A percentile compares a stretch with the other conserved stretches of the same genome.
These are phyloP conservation scores for Jatropha multifida DNA, from an alignment of 441 rosid genomes.

Conservation along the genomic window DNA sequence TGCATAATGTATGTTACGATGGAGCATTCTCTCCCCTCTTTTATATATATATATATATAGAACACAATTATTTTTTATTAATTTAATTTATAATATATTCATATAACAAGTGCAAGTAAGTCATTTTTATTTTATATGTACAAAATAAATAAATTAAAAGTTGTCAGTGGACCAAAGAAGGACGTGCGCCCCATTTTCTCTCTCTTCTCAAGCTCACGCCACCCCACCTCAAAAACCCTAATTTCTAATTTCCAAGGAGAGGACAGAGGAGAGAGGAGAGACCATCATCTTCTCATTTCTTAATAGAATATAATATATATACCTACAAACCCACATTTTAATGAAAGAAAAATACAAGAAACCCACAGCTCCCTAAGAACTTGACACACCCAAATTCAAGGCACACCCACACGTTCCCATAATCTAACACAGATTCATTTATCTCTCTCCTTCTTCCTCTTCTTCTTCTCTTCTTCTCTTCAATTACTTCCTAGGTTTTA, in stretches of 20 bases:
- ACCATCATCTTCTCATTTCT: constrained; percentile 17
- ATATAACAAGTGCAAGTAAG: too few species aligned
- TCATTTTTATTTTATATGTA: too few species aligned
- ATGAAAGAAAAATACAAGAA: constrained; percentile 22
- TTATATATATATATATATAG: too few species aligned
- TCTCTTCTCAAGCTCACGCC: constrained; percentile 40
- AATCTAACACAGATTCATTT: background rate
- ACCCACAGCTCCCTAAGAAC: constrained; percentile 29
- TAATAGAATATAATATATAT: background rate
- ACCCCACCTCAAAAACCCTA: constrained; percentile 60
- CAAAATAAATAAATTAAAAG: too few species aligned
- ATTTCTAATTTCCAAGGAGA: constrained; percentile 37
- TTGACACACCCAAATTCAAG: constrained; percentile 27
- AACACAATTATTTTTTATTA: too few species aligned
- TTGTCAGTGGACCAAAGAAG: constrained; percentile 21
- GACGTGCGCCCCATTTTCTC: constrained; percentile 52
- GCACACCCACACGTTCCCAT: constrained; percentile 16
- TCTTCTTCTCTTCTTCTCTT: background rate
- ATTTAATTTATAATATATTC: too few species aligned
- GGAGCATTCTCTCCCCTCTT: too few species aligned
- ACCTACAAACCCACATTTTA: background rate
- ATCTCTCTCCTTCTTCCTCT: background rate
- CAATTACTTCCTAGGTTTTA: background rate
- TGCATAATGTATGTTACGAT: too few species aligned
- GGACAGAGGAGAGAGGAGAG: too few species aligned